These are phyloP conservation scores for Withania somnifera DNA, from an alignment of 305 asterid genomes.

Conservation along the genomic window DNA sequence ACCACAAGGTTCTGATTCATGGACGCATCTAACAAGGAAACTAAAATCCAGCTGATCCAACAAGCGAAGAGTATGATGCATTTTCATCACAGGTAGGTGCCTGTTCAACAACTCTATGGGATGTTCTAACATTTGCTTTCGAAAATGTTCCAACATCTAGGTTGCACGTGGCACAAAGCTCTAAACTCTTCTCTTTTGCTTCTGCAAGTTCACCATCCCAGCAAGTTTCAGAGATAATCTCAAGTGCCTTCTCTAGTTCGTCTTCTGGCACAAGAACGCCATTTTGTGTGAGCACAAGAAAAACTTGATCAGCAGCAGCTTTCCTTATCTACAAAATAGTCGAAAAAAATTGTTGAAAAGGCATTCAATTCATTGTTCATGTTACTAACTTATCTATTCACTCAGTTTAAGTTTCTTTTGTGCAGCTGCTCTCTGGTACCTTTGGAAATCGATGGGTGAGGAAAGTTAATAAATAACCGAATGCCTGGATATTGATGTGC, in stretches of 20 bases:
- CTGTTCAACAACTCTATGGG: constrained; percentile 19
- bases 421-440: constrained; percentile 25
- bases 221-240: constrained; percentile 70
- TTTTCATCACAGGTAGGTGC: constrained; percentile 55
- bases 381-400: not conserved
- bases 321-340: constrained; percentile 53
- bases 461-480: constrained; percentile 57
- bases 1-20: not conserved
- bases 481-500: constrained; percentile 48
- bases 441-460: constrained; percentile 80
- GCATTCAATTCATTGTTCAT: not conserved
- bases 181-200: constrained; percentile 50
- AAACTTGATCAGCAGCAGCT: constrained; percentile 75
- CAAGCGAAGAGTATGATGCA: constrained; percentile 73
- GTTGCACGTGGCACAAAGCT: constrained; percentile 44
- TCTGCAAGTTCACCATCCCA: constrained; percentile 87
- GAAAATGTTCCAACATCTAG: constrained; percentile 27
- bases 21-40: not conserved
- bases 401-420: not conserved
- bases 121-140: constrained; percentile 9
- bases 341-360: not conserved
- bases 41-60: constrained; percentile 87
- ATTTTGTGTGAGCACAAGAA: constrained; percentile 68
- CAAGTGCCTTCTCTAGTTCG: constrained; percentile 55
- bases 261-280: constrained; percentile 45